Evolutionary conservation across 768 basidiomycete species (phyloP), one percentile per base, ranked within the genome.

Genomic region (Lactarius pseudohatsudake): DNA sequence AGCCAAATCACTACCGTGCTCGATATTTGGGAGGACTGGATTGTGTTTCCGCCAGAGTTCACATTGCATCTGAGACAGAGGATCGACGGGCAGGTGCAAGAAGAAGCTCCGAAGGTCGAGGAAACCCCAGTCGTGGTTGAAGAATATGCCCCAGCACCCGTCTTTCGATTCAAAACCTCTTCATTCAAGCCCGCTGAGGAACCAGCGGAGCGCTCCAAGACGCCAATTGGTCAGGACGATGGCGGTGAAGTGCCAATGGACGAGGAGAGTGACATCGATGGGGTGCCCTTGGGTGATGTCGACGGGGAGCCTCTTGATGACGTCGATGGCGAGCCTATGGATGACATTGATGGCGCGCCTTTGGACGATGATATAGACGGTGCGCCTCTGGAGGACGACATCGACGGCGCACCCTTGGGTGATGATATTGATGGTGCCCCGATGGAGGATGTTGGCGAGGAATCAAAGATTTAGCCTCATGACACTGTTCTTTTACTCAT

Each of bases 11-110:
- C 86, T 6, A 80, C 87, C 9, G 87, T 98, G 20, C 83, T 98
- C 6, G 96, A 98, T 72, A 89, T 98, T 36, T 98, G 97, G 95
- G 97, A 98, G 74, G 90, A 97, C 75, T 96, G 96, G 95, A 96
- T 98, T 65, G 92, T 98, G 38, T 98, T 98, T 74, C 83, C 92
- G 61, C 91, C 90, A 2, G 92, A 96, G 62, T 92, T 91, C 72
- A 95, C 91, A 0, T 73, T 82, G 2, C 86, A 89, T 71, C 81
- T 96, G 18, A 82, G 93, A 30, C 77, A 77, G 62, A 81, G 94
- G 64, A 81, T 98, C 58, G 92, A 96, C 58, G 92, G 92, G 26
- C 77, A 74, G 22, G 73, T 76, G 22, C 72, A 75, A 64, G 75
- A 75, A 59, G 72, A 71, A 67, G 67, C 61, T 6, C 66, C 69